Conservation (phyloP, 2,329 filamentous ascomycete species). For the Microsporum audouinii region DNA sequence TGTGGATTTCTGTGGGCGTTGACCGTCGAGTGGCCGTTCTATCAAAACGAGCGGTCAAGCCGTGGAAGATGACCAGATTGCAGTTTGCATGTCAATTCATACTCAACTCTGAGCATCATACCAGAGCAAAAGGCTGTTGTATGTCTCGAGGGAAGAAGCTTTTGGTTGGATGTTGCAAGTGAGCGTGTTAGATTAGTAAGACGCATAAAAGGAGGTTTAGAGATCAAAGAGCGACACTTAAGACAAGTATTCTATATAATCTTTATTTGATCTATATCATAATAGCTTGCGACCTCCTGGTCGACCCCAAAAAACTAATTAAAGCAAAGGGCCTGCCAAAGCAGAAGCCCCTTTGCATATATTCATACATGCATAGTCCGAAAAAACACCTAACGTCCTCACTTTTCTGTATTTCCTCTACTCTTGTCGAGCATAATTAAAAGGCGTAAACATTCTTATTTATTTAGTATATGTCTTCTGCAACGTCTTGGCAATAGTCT, state of each 20-base stretch:
- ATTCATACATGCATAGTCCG: constrained; percentile 4
- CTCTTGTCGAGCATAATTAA: not conserved
- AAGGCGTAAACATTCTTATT: constrained; percentile 1
- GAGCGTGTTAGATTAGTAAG: not conserved
- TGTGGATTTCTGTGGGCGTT: too few species aligned
- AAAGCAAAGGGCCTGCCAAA: not conserved
- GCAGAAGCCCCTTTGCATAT: constrained; percentile 1
- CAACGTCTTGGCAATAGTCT: constrained; percentile 58
- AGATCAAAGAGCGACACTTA: not conserved
- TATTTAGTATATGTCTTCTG: constrained; percentile 57
- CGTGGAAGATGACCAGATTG: not conserved
- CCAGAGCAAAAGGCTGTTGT: too few species aligned
- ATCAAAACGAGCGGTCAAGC: not conserved
- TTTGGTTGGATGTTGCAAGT: not conserved
- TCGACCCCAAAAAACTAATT: not conserved
- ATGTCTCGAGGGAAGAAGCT: not conserved
- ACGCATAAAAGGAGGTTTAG: not conserved
- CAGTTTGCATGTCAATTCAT: too few species aligned
- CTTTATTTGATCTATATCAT: constrained; percentile 1
- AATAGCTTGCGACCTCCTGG: not conserved
- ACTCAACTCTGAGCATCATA: too few species aligned
- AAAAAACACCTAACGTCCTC: constrained; percentile 4
- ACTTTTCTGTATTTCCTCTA: not conserved
- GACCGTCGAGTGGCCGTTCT: too few species aligned
- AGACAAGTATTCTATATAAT: constrained; percentile 1